Evolutionary conservation across 768 basidiomycete genomes (phyloP), one percentile per base, ranked within the genome.

Genomic region (Amanita fuliginea): DNA sequence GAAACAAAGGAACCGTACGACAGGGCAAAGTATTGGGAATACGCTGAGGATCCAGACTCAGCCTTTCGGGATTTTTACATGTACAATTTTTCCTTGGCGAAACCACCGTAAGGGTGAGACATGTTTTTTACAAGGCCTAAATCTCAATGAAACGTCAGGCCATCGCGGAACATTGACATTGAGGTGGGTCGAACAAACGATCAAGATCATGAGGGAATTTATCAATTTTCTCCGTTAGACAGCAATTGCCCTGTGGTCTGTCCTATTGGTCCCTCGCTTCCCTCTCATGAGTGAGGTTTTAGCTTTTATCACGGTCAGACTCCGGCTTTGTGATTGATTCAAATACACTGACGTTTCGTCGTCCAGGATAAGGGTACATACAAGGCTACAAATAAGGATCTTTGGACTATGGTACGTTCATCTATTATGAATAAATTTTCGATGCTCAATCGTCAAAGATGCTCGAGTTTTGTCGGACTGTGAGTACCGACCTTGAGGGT

Each of bases 331-430:
- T 49, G 42, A 28, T 30, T 14, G 18, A 14, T 41, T 51, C 16
- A 39, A 32, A 22, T 14, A 26, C 18, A 26, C 35, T 28, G n/a
- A 32, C 40, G 71, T 66, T 66, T 11, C 11, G 22, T 40, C 30
- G 36, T 48, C 24, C 30, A 74, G 68, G 69, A 75, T 54, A 70
- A 77, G 52, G 76, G 73, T 6, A 72, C 67, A 3, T 88, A 86
- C 65, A 89, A 82, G 59, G 84, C 81, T 0, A 78, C 81, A 11
- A 91, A 88, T 63, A 86, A 86, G 59, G 89, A 93, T 64, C 65
- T 90, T 7, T 93, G 89, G 89, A 76, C 64, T 50, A 91, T 91
- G 88, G 87, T 85, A 52, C 11, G 72, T 66, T 41, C 11, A 14
- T 54, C 21, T 36, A 22, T 26, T 37, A n/a, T 21, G 35, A 35